Evolutionary conservation across 352 stramenopile species (phyloP).

Genomic region (Globisporangium nunn): DNA sequence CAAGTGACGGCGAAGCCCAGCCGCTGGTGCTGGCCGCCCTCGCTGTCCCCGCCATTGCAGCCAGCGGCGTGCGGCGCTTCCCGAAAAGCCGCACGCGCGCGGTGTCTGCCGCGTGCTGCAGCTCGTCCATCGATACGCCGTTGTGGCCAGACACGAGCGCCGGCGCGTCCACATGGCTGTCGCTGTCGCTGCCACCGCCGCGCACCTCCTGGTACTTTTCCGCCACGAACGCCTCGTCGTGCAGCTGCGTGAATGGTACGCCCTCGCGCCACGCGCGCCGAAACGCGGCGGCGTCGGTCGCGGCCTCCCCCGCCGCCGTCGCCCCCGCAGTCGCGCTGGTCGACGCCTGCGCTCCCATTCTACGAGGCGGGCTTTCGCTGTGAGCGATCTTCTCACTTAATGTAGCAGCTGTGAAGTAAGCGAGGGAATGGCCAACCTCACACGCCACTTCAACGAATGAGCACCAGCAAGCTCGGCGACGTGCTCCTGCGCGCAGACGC

Average conservation of each 20-base stretch:
- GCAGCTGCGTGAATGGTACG: conserved; percentile 59
- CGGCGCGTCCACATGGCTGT: background rate
- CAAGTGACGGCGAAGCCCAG: background rate
- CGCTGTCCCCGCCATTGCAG: background rate
- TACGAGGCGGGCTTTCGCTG: too few relatives aligned
- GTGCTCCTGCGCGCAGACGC: conserved; percentile 33
- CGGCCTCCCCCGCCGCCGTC: conserved; percentile 1
- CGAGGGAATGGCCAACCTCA: too few relatives aligned
- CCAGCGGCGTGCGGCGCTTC: conserved; percentile 10
- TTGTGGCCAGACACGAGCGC: conserved; percentile 31
- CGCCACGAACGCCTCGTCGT: conserved; percentile 58
- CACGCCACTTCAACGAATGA: background rate
- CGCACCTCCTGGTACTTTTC: conserved; percentile 56
- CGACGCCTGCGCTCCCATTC: conserved; percentile 10
- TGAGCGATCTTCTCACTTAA: too few relatives aligned
- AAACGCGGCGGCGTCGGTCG: conserved; percentile 9
- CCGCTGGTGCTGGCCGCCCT: background rate
- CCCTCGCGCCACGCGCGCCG: conserved; percentile 39
- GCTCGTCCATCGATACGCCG: conserved; percentile 47
- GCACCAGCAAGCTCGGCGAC: conserved; percentile 16
- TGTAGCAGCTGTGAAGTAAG: too few relatives aligned
- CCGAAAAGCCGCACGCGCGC: conserved; percentile 51
- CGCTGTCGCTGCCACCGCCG: conserved; percentile 10
- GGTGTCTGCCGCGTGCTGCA: conserved; percentile 47
- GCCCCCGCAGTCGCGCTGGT: background rate